Evolutionary conservation across 2,329 filamentous ascomycete genomes (phyloP), one percentile per base, ranked within the genome.

Genomic region (Fusarium robinianum): DNA sequence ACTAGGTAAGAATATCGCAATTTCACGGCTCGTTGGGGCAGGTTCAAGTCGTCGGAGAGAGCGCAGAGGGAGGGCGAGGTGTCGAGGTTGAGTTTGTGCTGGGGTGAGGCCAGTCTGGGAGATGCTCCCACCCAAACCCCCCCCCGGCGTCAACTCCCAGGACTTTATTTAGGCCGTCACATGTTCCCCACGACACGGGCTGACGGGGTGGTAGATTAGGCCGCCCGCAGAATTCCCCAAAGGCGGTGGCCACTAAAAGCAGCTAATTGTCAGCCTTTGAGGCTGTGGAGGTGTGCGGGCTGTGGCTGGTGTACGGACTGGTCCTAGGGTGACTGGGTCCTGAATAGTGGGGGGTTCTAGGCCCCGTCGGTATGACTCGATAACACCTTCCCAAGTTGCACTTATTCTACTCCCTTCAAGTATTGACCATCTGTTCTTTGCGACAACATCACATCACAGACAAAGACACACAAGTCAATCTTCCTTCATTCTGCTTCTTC

Each of bases 171-270:
- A 43, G 43, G 42, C 40, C 48, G 58, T 61, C 58, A 61, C 58
- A 61, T 61, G 58, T 55, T 57, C 58, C 55, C 55, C 55, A 57
- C 51, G 56, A 42, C n/a, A n/a, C 51, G 30, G 53, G 32, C 37
- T 31, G 55, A 41, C 41, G 44, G 54, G 44, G 24, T 46, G 32
- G 41, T 40, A 8, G 29, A 37, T 40, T 45, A 54, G 48, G 39
- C 43, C 31, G 43, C 48, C 43, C n/a, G n/a, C n/a, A n/a, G 34
- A 47, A 33, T 37, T 53, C 55, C 52, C 30, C 50, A 56, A 27
- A 35, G 29, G 23, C 29, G 14, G 24, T 27, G 24, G 14, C 24
- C 24, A 12, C 24, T 27, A n/a, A n/a, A 11, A 55, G 52, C 47
- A 35, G 25, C 39, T 32, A 24, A 40, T 40, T 34, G 26, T 48